Evolutionary conservation across 768 basidiomycete genomes (phyloP).

Genomic region (Russula dissimulans): DNA sequence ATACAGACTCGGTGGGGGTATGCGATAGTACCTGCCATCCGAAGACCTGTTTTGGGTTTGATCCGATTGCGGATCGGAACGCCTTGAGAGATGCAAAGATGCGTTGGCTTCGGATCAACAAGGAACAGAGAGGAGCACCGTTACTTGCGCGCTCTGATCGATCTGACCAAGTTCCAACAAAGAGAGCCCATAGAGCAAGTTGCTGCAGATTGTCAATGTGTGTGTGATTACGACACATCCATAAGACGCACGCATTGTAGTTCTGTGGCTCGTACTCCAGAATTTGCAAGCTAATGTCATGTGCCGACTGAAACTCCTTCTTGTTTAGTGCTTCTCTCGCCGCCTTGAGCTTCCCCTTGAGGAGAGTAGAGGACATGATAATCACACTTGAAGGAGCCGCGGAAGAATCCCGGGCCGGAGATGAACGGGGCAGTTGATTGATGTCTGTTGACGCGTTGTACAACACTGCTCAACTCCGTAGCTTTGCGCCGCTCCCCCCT

Average conservation of each 20-base stretch:
- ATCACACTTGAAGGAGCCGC: no score
- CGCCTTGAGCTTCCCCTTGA: slow-evolving; percentile 68
- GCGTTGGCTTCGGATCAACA: slow-evolving; percentile 12
- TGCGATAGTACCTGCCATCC: slow-evolving; percentile 66
- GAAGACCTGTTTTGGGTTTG: slow-evolving; percentile 59
- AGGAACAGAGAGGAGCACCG: slow-evolving; percentile 15
- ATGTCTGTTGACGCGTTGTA: no score
- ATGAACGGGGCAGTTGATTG: no score
- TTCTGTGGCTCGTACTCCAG: slow-evolving; percentile 72
- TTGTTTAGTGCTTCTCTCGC: slow-evolving; percentile 67
- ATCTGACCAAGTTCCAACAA: slow-evolving; percentile 62
- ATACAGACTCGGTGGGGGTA: slow-evolving; percentile 12
- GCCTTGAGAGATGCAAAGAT: slow-evolving; percentile 40
- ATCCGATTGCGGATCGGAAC: slow-evolving; percentile 66
- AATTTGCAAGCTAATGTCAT: slow-evolving; percentile 54
- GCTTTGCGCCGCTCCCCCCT: not conserved
- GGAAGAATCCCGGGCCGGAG: no score
- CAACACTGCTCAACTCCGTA: no score
- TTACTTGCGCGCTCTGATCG: slow-evolving; percentile 81
- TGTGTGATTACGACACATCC: not conserved
- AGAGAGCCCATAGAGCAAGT: slow-evolving; percentile 80
- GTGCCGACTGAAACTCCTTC: slow-evolving; percentile 65
- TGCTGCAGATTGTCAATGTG: slow-evolving; percentile 35
- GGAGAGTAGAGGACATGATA: slow-evolving; percentile 29
- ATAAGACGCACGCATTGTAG: slow-evolving; percentile 69